Percentiles rank a stretch among this genome's conserved stretches.
Evolutionary conservation across 768 basidiomycete species (phyloP).

Genomic region (Leccinum subgranulosum): DNA sequence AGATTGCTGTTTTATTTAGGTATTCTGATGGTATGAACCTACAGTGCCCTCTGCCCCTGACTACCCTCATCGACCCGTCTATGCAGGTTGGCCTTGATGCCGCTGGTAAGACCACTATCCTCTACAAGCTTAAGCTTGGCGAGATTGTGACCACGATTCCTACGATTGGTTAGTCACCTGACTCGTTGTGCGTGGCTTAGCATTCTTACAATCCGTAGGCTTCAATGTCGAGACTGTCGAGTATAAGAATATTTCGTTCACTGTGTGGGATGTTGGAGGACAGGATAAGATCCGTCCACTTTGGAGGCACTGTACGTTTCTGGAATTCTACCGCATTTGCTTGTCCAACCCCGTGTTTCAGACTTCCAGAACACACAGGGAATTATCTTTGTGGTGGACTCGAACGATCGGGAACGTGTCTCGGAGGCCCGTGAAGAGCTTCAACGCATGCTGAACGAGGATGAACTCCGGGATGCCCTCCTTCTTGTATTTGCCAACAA

Average conservation of each 20-base stretch:
- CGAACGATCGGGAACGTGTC: slow-evolving; percentile 99
- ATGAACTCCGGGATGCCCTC: slow-evolving; percentile 97
- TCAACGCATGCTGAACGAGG: slow-evolving; percentile 99
- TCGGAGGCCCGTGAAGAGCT: slow-evolving; percentile 98
- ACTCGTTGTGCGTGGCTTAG: background rate
- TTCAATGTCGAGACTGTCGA: slow-evolving; percentile 99
- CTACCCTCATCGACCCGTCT: slow-evolving; percentile 7
- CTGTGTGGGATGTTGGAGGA: slow-evolving; percentile 99
- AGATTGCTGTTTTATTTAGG: slow-evolving; percentile 50
- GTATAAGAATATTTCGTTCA: slow-evolving; percentile 99
- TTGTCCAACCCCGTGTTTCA: slow-evolving; percentile 33
- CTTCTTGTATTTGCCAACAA: slow-evolving; percentile 99
- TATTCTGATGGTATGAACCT: slow-evolving; percentile 82
- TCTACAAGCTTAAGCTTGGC: slow-evolving; percentile 99
- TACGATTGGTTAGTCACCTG: slow-evolving; percentile 81
- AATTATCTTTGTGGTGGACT: slow-evolving; percentile 99
- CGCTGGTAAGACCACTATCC: slow-evolving; percentile 96
- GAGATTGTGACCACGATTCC: slow-evolving; percentile 99
- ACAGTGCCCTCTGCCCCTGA: slow-evolving; percentile 18
- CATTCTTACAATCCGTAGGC: slow-evolving; percentile 48
- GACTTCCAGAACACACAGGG: slow-evolving; percentile 99
- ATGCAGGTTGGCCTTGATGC: slow-evolving; percentile 95
- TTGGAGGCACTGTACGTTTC: slow-evolving; percentile 96
- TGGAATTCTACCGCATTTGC: slow-evolving; percentile 1
- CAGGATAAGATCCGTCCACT: slow-evolving; percentile 99